Evolutionary conservation across 2,329 filamentous ascomycete genomes (phyloP), one percentile per base, ranked within the genome.

Genomic region (Diplodia intermedia): DNA sequence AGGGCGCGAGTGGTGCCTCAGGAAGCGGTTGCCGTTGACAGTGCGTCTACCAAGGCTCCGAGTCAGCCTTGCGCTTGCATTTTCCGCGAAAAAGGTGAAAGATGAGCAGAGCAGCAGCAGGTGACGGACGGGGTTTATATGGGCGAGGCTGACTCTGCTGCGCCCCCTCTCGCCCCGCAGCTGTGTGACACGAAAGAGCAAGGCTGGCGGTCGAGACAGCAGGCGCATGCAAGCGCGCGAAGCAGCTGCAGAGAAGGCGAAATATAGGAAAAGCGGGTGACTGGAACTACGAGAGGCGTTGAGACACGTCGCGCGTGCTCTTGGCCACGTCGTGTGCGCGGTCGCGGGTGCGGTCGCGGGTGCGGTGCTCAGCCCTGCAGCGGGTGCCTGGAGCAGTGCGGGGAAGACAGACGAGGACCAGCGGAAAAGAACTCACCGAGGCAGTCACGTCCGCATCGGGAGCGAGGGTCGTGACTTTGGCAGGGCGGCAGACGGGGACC

Each of bases 41-140:
- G 38, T 8, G 20, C 31, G 20, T 33, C 23, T 53, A 29, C 20
- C 62, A 65, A 60, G 60, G 60, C 60, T 52, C 31, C 18, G 23
- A 65, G 62, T 65, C 62, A 65, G 62, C 62, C 62, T 55, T 55
- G 62, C 62, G 50, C 62, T 14, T 11, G 50, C 62, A 55, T 43
- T 29, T 18, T 8, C 33, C 47, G 6, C 47, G n/a, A 26, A 63
- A 52, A 11, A 9, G 26, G 43, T 15, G 23, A 31, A 26, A 52
- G 50, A 11, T 38, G 38, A 40, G 47, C 60, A 38, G 31, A 52
- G 29, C 43, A 15, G 18, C 20, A 29, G 29, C 29, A 52, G 47
- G 60, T 63, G 31, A 26, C 20, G 8, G 43, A 18, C 26, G 31
- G n/a, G 20, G 12, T 38, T 63, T 63, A 63, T 63, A 63, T 52